Conservation (phyloP, 2,329 filamentous ascomycete genomes). For the Paracorniculantispora psalliotae region DNA sequence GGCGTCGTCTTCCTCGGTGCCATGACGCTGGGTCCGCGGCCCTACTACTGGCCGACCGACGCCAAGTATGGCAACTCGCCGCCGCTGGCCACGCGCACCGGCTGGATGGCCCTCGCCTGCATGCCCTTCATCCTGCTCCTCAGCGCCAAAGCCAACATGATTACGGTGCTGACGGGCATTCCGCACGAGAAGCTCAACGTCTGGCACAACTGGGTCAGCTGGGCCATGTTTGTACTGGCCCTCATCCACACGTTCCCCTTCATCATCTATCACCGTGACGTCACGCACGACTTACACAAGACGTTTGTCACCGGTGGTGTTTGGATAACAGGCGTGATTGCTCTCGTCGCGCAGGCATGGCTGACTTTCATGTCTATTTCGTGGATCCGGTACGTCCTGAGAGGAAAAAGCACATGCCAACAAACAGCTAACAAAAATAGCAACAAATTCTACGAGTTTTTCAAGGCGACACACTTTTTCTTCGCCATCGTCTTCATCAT, state of each 20-base stretch:
- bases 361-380: slow-evolving; percentile 50
- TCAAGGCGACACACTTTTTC: slow-evolving; percentile 52
- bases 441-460: slow-evolving; percentile 54
- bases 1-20: slow-evolving; percentile 44
- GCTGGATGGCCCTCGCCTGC: slow-evolving; percentile 47
- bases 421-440: slow-evolving; percentile 24
- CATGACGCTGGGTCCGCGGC: slow-evolving; percentile 44
- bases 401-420: too few species aligned
- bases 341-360: slow-evolving; percentile 48
- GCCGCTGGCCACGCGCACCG: slow-evolving; percentile 46
- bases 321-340: slow-evolving; percentile 53
- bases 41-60: slow-evolving; percentile 52
- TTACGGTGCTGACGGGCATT: slow-evolving; percentile 49
- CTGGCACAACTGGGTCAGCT: slow-evolving; percentile 51
- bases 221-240: slow-evolving; percentile 52
- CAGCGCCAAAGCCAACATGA: slow-evolving; percentile 51
- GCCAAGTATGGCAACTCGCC: slow-evolving; percentile 45
- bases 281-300: slow-evolving; percentile 42
- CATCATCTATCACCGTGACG: slow-evolving; percentile 44
- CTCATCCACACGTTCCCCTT: slow-evolving; percentile 57
- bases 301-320: slow-evolving; percentile 40
- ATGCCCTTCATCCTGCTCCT: slow-evolving; percentile 48
- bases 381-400: slow-evolving; percentile 42
- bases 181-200: slow-evolving; percentile 53
- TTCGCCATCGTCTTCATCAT: slow-evolving; percentile 50